Conservation (phyloP, 257 asterid species). For the Jaltomata sinuosa region DNA sequence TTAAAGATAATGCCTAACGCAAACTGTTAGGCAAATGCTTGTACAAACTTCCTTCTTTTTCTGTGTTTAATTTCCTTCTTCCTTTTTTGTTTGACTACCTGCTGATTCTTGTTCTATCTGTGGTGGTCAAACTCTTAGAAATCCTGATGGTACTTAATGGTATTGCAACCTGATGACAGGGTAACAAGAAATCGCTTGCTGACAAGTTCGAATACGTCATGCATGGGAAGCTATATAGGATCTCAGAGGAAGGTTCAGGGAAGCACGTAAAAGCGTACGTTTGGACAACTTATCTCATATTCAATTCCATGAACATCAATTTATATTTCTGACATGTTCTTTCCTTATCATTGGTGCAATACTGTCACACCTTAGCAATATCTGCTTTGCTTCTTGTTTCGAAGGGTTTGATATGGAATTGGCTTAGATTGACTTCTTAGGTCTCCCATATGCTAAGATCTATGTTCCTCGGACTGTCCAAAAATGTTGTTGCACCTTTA, state of each 20-base stretch:
- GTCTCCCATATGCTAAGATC: neutral
- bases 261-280: constrained; percentile 71
- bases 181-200: constrained; percentile 68
- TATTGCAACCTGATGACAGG: constrained; percentile 31
- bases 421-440: neutral
- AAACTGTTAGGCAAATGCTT: neutral
- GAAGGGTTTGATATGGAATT: neutral
- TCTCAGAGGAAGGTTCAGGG: constrained; percentile 56
- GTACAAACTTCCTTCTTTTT: neutral
- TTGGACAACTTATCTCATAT: neutral
- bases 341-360: neutral
- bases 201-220: constrained; percentile 87
- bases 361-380: neutral
- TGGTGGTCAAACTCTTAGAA: neutral
- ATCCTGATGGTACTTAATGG: neutral
- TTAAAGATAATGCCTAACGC: neutral
- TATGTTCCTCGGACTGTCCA: no score
- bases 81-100: neutral
- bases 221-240: constrained; percentile 86
- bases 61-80: neutral
- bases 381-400: neutral
- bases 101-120: neutral
- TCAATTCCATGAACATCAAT: neutral
- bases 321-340: neutral
- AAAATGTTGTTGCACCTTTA: no score